Percentiles rank a stretch among this genome's conserved stretches.
phyloP scores from a whole-genome alignment of 1,139 yeast species.

The Candida mesenterica region DNA sequence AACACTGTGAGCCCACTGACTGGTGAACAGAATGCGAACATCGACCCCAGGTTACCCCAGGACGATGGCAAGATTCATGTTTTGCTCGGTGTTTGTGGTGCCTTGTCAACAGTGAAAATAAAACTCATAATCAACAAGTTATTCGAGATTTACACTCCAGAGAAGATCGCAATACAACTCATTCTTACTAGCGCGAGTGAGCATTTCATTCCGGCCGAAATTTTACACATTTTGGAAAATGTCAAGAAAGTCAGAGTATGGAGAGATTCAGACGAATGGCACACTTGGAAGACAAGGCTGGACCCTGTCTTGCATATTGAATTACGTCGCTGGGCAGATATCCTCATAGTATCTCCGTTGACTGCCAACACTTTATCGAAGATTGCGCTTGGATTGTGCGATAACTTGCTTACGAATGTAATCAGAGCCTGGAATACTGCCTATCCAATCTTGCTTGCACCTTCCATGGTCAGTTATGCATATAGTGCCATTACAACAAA shows the following conservation, averaged over 20 bases:
- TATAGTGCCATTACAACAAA: constrained; percentile 86
- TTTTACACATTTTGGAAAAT: constrained; percentile 35
- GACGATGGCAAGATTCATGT: constrained; percentile 91
- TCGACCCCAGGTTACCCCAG: constrained; percentile 81
- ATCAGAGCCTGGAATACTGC: constrained; percentile 91
- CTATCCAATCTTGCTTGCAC: constrained; percentile 84
- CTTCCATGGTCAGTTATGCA: constrained; percentile 91
- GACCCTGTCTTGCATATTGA: constrained; percentile 95
- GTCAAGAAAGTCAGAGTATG: constrained; percentile 60
- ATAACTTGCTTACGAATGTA: constrained; percentile 82
- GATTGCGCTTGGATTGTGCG: constrained; percentile 85
- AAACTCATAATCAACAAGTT: constrained; percentile 72
- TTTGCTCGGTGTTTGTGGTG: constrained; percentile 87
- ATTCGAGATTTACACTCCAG: constrained; percentile 74
- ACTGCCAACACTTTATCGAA: constrained; percentile 92
- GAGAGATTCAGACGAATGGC: constrained; percentile 93
- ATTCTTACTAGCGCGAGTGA: constrained; percentile 82
- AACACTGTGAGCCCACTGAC: not conserved
- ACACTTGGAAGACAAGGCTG: constrained; percentile 75
- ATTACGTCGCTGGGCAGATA: constrained; percentile 93
- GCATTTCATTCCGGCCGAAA: constrained; percentile 68
- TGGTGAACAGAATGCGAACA: constrained; percentile 49
- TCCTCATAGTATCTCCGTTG: constrained; percentile 81
- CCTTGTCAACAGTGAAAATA: constrained; percentile 74
- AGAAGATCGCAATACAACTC: constrained; percentile 74